Conservation (phyloP, 768 basidiomycete species). For the Suillus paluster region DNA sequence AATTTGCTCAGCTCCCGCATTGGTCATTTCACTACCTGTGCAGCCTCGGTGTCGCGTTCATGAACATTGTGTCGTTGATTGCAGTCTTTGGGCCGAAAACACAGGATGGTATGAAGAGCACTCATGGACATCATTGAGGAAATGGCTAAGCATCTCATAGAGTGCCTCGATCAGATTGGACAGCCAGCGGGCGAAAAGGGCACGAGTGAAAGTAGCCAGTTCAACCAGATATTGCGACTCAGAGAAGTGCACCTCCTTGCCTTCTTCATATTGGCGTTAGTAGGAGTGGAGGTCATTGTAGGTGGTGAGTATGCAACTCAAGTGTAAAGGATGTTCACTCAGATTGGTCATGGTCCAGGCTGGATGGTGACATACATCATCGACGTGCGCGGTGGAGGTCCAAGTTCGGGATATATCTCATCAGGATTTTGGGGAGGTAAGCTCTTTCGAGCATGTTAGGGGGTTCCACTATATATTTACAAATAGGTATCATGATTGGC, state of each 20-base stretch:
- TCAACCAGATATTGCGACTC: conserved; percentile 49
- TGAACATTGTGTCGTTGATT: conserved; percentile 55
- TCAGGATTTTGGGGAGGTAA: conserved; percentile 41
- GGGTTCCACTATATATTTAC: not conserved
- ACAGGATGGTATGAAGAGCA: conserved; percentile 58
- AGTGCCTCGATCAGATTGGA: conserved; percentile 42
- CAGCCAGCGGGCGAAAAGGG: conserved; percentile 29
- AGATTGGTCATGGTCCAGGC: conserved; percentile 39
- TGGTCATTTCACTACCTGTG: conserved; percentile 50
- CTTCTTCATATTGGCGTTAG: conserved; percentile 48
- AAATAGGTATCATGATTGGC: conserved; percentile 32
- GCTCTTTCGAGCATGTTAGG: not conserved
- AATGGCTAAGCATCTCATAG: conserved; percentile 24
- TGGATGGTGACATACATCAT: conserved; percentile 71
- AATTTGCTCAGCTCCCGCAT: conserved; percentile 43
- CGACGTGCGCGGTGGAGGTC: conserved; percentile 45
- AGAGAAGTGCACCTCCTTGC: conserved; percentile 51
- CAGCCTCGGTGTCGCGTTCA: conserved; percentile 67
- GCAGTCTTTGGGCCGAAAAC: conserved; percentile 65
- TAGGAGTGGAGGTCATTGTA: conserved; percentile 56
- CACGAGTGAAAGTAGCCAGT: conserved; percentile 40
- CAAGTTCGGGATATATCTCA: conserved; percentile 51
- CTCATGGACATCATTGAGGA: not conserved
- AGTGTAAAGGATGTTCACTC: not conserved
- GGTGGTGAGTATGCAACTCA: conserved; percentile 39